Evolutionary conservation across 1,139 yeast species (phyloP), one percentile per base, ranked within the genome.

Genomic region (Pichia sp.): DNA sequence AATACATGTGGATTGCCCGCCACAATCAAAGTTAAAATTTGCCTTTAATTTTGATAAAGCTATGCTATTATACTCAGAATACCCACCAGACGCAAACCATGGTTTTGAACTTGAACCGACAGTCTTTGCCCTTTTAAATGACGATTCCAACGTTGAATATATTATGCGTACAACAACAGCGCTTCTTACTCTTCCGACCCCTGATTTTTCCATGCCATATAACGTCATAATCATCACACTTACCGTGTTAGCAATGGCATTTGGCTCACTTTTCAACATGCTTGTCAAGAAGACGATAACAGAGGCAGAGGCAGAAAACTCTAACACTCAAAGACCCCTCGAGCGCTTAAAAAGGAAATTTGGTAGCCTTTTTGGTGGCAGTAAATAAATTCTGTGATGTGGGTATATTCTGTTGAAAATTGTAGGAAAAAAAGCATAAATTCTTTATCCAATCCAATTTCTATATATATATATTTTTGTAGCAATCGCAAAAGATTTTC

Each of bases 21-120:
- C 95, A 2, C 59, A 68, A 3, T 72, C 81, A 32, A 71, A 81
- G 3, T 65, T 86, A 37, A 73, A 84, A 1, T 58, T 92, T 46
- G 76, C 83, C 3, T 86, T 85, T 59, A 79, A 83, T 47, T 88
- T 92, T 60, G 97, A 92, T 60, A 92, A 90, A 62, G 80, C 95
- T 0, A 70, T 92, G 57, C 71, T 94, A 40, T 74, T 83, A 49
- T 81, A 86, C 53, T 85, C 92, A 8, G 98, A 94, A 61, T 94
- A 94, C 58, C 98, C 98, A 10, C 98, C 99, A 1, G 99, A 94
- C 69, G 98, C 99, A 2, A 94, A 94, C 62, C 97, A 92, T 55
- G 99, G 99, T 0, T 94, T 92, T 63, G 92, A 92, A 47, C 79
- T 94, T 37, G 95, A 92, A 38, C 95, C 97, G 0, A 95, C 92